These are phyloP conservation scores for Lolium perenne DNA, from an alignment of 176 grass and related monocot species.

Conservation along the genomic window DNA sequence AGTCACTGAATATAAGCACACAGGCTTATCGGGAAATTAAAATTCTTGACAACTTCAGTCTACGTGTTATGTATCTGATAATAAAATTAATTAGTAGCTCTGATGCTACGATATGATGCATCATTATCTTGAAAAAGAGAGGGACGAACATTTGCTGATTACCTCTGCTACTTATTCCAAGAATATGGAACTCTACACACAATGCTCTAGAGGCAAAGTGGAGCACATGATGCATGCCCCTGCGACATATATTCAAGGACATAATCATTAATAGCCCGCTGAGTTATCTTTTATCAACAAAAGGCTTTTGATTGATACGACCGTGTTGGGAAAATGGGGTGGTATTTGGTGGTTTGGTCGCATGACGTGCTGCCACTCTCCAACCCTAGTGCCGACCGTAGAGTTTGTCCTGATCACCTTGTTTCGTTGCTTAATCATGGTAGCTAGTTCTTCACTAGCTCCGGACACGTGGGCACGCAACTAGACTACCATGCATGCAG, in stretches of 20 bases:
- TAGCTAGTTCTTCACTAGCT: conserved; percentile 13
- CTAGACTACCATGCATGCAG: conserved; percentile 15
- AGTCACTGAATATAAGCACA: too few relatives aligned
- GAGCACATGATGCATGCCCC: not conserved
- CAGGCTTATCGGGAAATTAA: too few relatives aligned
- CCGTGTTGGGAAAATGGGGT: conserved; percentile 15
- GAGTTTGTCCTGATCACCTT: conserved; percentile 33
- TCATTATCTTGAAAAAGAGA: not conserved
- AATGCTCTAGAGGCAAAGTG: not conserved
- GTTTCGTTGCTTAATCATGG: conserved; percentile 31
- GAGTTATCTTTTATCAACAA: not conserved
- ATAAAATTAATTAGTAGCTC: not conserved
- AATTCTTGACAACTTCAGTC: not conserved
- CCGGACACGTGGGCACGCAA: not conserved
- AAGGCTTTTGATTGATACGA: conserved; percentile 32
- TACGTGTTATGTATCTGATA: not conserved
- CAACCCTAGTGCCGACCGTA: not conserved
- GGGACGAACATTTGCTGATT: not conserved
- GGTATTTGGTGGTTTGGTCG: conserved; percentile 34
- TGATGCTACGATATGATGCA: not conserved
- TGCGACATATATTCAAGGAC: conserved; percentile 13
- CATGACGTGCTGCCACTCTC: conserved; percentile 37
- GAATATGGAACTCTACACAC: conserved; percentile 1
- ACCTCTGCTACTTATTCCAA: not conserved
- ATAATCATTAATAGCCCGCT: conserved; percentile 38